A percentile compares a stretch with the other conserved stretches of the same genome.
These are phyloP conservation scores for Conidiobolus incongruus DNA, from an alignment of 371 early-diverging fungal species.

Conservation along the genomic window DNA sequence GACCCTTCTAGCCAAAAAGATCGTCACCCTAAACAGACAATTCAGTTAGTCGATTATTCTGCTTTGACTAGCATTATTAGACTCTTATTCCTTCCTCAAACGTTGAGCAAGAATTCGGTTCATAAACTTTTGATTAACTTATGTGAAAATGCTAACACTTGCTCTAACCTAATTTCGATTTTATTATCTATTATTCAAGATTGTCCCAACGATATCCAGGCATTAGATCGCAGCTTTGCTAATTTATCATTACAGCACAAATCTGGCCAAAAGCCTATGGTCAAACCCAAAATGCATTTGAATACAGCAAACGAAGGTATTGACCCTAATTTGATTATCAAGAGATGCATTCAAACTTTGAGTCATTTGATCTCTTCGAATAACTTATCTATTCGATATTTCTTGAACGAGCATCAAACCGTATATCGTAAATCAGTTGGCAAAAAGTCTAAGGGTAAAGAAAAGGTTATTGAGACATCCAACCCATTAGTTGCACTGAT, in stretches of 20 bases:
- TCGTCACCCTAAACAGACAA: constrained; percentile 23
- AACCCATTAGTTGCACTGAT: constrained; percentile 67
- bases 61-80: constrained; percentile 65
- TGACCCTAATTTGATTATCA: constrained; percentile 63
- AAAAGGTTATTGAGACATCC: constrained; percentile 50
- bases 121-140: constrained; percentile 58
- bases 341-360: constrained; percentile 68
- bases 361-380: constrained; percentile 42
- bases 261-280: constrained; percentile 9
- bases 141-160: constrained; percentile 71
- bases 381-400: constrained; percentile 36
- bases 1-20: constrained; percentile 4
- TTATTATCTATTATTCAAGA: constrained; percentile 71
- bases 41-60: constrained; percentile 61
- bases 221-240: constrained; percentile 54
- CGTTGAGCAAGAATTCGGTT: constrained; percentile 38
- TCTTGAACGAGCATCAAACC: constrained; percentile 31
- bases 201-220: constrained; percentile 48
- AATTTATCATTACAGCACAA: constrained; percentile 32
- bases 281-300: constrained; percentile 12
- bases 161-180: constrained; percentile 62
- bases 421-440: too few relatives aligned
- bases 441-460: too few relatives aligned
- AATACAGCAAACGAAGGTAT: constrained; percentile 15
- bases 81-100: constrained; percentile 61